Base-by-base conservation (phyloP, 2,329 filamentous ascomycete species). In the Sporothrix humicola region DNA sequence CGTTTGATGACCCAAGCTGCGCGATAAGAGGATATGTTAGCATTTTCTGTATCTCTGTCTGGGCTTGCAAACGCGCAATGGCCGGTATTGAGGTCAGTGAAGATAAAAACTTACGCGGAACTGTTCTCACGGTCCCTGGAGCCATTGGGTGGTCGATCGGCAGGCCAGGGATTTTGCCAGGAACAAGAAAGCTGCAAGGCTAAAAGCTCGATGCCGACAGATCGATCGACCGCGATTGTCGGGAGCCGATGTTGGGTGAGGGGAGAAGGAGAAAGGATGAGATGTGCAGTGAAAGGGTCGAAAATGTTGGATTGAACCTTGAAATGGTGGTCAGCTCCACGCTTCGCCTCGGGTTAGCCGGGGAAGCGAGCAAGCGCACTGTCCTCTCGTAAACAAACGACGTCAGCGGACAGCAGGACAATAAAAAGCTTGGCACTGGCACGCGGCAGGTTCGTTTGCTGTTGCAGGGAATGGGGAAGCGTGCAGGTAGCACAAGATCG, bases 1-100 rank as follows among this genome's bases (percentile, higher is more conserved):
- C 74, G 75, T n/a, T 76, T 72, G 13, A 77, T 58, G 50, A 77
- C 73, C 76, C 76, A 77, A 68, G 76, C 76, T 77, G 61, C n/a
- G 46, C 13, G 10, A 52, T 20, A 50, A 26, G 10, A 26, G 42
- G 42, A 13, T 9, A 46, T 7, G 42, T 42, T 23, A 69, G 48
- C 66, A 17, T 50, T 13, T 26, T 37, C 31, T 37, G 31, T 5
- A 37, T 37, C 31, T 37, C 31, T 37, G 4, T 37, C 3, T 37
- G 31, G 31, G 31, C 7, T 3, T 17, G 20, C 52, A 20, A 63
- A 37, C 17, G 31, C n/a, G 5, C 46, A 50, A 6, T 50, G 23
- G 2, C 15, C 2, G 31, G 56, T 12, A 63, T 20, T 20, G 46
- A 23, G 31, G 17, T 12, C 13, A 31, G 17, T 4, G 26, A 12